Base-by-base conservation (phyloP, 2,329 filamentous ascomycete species). In the Lachnellula suecica region DNA sequence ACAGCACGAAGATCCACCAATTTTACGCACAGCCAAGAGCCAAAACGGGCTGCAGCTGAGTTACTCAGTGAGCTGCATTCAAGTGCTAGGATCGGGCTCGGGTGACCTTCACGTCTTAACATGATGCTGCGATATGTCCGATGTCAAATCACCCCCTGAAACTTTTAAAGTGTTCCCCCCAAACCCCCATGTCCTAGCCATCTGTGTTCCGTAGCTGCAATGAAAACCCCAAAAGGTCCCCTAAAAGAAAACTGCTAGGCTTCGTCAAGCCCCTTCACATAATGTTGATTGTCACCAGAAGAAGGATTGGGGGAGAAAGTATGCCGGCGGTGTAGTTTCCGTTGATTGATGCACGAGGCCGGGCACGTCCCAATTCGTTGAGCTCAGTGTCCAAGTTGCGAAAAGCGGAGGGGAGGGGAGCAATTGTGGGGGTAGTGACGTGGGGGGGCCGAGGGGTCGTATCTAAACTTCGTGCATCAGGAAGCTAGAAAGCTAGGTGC, bases 1-100 rank as follows among this genome's bases (percentile, higher is more conserved):
- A 66, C 56, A 66, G 49, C 49, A n/a, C n/a, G n/a, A n/a, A n/a
- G n/a, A n/a, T n/a, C n/a, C n/a, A n/a, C n/a, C n/a, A n/a, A n/a
- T n/a, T n/a, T n/a, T n/a, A n/a, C n/a, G n/a, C 53, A 49, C 48
- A 61, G 57, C 41, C 29, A 40, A 49, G 40, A 8, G 34, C 22
- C 24, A 25, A 35, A 35, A 35, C 17, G 31, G 31, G n/a, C n/a
- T n/a, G n/a, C n/a, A n/a, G n/a, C n/a, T n/a, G n/a, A n/a, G n/a
- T n/a, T n/a, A n/a, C n/a, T n/a, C n/a, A n/a, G n/a, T n/a, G n/a
- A n/a, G n/a, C n/a, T n/a, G n/a, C n/a, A n/a, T n/a, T n/a, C n/a
- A n/a, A n/a, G n/a, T n/a, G n/a, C n/a, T n/a, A n/a, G n/a, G n/a
- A n/a, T n/a, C n/a, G n/a, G n/a, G n/a, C n/a, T n/a, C n/a, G n/a